Evolutionary conservation across 2,329 filamentous ascomycete species (phyloP).

Genomic region (Pseudocercospora fuligena): DNA sequence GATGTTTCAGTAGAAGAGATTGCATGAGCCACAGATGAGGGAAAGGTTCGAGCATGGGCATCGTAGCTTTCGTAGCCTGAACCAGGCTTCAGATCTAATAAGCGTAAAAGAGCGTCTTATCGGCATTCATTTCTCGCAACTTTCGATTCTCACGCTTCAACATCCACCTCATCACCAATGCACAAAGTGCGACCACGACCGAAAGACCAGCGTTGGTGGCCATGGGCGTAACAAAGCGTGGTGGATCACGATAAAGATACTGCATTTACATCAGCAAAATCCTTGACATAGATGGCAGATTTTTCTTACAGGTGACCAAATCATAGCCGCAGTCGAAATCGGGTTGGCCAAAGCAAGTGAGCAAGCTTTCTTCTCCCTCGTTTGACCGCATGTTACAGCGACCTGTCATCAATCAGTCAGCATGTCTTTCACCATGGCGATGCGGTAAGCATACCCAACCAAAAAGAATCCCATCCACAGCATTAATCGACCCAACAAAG

Average conservation of each 20-base stretch:
- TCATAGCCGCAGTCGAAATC: not conserved
- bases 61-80: not conserved
- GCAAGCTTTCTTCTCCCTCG: conserved; percentile 3
- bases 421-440: not conserved
- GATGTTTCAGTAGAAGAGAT: not conserved
- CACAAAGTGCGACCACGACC: not conserved
- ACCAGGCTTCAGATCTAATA: not conserved
- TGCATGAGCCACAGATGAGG: not conserved
- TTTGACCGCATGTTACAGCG: not conserved
- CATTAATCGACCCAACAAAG: not conserved
- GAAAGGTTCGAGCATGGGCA: not conserved
- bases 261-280: not conserved
- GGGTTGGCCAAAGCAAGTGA: not conserved
- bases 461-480: not conserved
- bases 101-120: conserved; percentile 1
- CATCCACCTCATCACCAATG: conserved; percentile 1
- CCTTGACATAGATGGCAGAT: not conserved
- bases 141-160: not conserved
- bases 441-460: not conserved
- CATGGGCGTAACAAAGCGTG: not conserved
- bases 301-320: not conserved
- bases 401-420: not conserved
- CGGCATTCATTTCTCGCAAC: not conserved
- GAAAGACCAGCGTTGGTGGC: not conserved
- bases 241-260: conserved; percentile 1